Conservation (phyloP, 2,329 filamentous ascomycete genomes). For the Microdochium paspali region DNA sequence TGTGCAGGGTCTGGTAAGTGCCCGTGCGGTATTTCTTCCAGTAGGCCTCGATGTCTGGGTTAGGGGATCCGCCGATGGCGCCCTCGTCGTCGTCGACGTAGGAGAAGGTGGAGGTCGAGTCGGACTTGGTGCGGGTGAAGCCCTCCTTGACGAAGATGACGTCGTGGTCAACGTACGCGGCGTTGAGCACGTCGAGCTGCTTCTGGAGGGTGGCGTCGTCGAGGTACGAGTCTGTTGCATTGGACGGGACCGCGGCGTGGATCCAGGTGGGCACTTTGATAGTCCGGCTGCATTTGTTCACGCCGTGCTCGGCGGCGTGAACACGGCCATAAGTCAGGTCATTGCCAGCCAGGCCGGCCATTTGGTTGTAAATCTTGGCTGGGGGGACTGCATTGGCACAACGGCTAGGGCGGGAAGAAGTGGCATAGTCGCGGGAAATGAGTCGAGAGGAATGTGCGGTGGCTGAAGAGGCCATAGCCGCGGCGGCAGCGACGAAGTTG, state of each 20-base stretch:
- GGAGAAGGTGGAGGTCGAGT: conserved; percentile 32
- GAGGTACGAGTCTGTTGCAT: not conserved
- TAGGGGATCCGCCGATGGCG: not conserved
- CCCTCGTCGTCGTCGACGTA: conserved; percentile 20
- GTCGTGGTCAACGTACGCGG: conserved; percentile 34
- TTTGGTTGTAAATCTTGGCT: not conserved
- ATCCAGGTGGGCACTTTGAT: not conserved
- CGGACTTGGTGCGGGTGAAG: conserved; percentile 26
- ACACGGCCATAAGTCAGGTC: not conserved
- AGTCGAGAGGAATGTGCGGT: not conserved
- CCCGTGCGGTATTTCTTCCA: conserved; percentile 1
- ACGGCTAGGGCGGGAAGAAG: not conserved
- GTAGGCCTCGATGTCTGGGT: not conserved
- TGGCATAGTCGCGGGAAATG: not conserved
- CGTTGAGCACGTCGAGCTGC: conserved; percentile 21
- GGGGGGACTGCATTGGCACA: not conserved
- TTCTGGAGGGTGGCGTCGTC: conserved; percentile 2
- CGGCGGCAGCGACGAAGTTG: not conserved
- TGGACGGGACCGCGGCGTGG: not conserved
- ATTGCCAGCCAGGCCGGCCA: not conserved
- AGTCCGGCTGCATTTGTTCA: not conserved
- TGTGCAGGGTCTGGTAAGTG: conserved; percentile 2
- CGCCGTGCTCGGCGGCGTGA: not conserved
- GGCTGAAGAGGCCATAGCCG: not conserved
- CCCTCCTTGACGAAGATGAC: conserved; percentile 20